A percentile compares a stretch with the other conserved stretches of the same genome.
Conservation (phyloP, 306 rosid genomes). For the Fragaria ananassa region DNA sequence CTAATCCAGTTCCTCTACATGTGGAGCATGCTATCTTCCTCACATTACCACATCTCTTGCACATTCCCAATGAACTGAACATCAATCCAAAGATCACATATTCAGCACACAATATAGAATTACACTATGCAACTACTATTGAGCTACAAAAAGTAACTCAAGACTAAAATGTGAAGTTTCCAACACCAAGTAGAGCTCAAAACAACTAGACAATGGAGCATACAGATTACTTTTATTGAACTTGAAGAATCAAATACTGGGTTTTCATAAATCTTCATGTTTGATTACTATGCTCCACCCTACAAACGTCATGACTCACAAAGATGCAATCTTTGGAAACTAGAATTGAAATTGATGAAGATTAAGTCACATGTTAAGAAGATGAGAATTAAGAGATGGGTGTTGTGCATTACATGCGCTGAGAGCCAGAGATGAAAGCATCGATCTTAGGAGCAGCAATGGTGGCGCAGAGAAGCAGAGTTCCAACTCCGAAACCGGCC, state of each 20-base stretch:
- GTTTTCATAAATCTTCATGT: not conserved
- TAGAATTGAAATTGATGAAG: not conserved
- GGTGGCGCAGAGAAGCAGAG: constrained; percentile 73
- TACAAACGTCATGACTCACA: not conserved
- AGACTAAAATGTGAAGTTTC: not conserved
- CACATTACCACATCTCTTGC: constrained; percentile 80
- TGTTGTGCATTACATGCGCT: constrained; percentile 50
- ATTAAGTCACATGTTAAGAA: not conserved
- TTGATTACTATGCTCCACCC: not conserved
- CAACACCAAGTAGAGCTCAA: not conserved
- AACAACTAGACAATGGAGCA: not conserved
- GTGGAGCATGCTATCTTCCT: constrained; percentile 67
- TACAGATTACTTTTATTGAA: not conserved
- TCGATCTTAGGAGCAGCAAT: constrained; percentile 81
- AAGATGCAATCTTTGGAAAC: not conserved
- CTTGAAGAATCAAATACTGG: not conserved
- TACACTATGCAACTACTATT: not conserved
- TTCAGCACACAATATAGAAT: not conserved
- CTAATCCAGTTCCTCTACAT: constrained; percentile 66
- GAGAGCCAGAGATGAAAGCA: constrained; percentile 76
- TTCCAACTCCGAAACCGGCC: constrained; percentile 83
- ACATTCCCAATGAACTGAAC: constrained; percentile 73
- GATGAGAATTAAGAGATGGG: not conserved
- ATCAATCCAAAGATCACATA: constrained; percentile 2
- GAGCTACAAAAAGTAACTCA: not conserved